Percentiles rank a stretch among this genome's conserved stretches.
phyloP scores from a whole-genome alignment of 306 rosid species.

The Astragalus membranaceus region DNA sequence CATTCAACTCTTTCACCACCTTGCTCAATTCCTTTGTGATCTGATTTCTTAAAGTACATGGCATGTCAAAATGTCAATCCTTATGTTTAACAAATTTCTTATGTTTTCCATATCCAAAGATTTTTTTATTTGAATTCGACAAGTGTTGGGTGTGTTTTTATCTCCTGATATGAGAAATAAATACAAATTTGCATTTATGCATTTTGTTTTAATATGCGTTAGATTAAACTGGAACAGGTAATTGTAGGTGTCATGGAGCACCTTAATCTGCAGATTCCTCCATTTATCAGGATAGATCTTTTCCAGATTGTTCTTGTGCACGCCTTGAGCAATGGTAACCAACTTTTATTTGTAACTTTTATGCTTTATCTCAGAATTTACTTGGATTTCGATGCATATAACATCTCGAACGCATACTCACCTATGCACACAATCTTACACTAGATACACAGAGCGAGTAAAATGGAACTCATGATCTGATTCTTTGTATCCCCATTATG shows the following conservation, averaged over 20 bases:
- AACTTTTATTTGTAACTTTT: slow-evolving; percentile 14
- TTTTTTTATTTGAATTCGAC: not conserved
- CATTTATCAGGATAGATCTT: slow-evolving; percentile 86
- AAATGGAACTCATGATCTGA: not conserved
- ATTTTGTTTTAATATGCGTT: slow-evolving; percentile 5
- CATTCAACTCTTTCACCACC: not conserved
- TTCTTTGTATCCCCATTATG: not conserved
- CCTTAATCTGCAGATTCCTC: slow-evolving; percentile 76
- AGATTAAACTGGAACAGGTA: slow-evolving; percentile 53
- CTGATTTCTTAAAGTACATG: not conserved
- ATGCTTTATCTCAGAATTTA: not conserved
- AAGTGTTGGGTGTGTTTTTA: not conserved
- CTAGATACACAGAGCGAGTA: not conserved
- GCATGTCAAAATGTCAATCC: not conserved
- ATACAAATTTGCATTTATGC: slow-evolving; percentile 4
- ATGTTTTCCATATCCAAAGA: no score
- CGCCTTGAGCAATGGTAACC: slow-evolving; percentile 72
- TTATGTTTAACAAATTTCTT: not conserved
- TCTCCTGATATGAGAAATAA: not conserved
- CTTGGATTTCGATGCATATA: not conserved
- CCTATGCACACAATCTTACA: not conserved
- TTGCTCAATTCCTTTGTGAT: not conserved
- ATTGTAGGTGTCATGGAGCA: slow-evolving; percentile 73
- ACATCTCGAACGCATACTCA: not conserved
- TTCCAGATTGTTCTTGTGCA: slow-evolving; percentile 73